Conservation (phyloP, 2,329 filamentous ascomycete species). For the Trichoderma sp. region DNA sequence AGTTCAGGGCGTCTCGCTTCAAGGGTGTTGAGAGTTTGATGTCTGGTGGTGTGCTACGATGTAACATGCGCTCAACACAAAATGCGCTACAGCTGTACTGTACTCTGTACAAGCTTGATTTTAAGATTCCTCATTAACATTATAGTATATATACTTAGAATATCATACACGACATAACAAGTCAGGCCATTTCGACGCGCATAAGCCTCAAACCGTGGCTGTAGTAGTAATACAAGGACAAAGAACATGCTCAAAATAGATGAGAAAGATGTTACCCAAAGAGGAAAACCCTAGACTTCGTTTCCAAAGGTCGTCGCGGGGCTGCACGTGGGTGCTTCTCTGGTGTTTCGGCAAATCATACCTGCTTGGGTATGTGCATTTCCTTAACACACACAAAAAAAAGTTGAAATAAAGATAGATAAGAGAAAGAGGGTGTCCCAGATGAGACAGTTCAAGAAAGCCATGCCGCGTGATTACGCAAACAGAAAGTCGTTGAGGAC, state of each 20-base stretch:
- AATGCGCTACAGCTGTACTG: background rate
- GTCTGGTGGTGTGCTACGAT: background rate
- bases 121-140: background rate
- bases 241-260: background rate
- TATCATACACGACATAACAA: background rate
- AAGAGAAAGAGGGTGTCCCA: background rate
- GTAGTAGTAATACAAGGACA: background rate
- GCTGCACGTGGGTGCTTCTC: background rate
- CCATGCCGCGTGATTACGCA: constrained; percentile 38
- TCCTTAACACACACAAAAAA: background rate
- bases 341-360: background rate
- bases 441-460: background rate
- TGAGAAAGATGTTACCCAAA: background rate
- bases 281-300: background rate
- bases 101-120: background rate
- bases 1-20: background rate
- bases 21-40: background rate
- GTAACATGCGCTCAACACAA: background rate
- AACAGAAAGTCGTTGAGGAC: constrained; percentile 90
- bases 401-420: background rate
- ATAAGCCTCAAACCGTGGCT: background rate
- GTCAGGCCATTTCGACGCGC: background rate
- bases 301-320: background rate
- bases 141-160: background rate
- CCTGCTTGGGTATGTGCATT: background rate